A percentile compares a stretch with the other conserved stretches of the same genome.
Evolutionary conservation across 2,329 filamentous ascomycete genomes (phyloP).

Genomic region (Fusarium sp.): DNA sequence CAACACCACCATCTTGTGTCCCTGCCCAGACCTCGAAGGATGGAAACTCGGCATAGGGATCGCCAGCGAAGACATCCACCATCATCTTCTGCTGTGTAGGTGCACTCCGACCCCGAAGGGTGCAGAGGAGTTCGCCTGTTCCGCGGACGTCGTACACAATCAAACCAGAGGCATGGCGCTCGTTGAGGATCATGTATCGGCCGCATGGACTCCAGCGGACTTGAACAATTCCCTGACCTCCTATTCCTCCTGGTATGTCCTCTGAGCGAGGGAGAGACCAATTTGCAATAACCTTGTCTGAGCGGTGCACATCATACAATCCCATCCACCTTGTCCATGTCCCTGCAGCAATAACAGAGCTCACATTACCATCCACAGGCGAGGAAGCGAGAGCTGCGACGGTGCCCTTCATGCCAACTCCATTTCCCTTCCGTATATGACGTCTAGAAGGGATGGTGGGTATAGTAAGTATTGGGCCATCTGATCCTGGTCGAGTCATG

Average conservation of each 20-base stretch:
- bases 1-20: conserved; percentile 61
- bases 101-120: conserved; percentile 60
- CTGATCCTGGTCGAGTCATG: conserved; percentile 59
- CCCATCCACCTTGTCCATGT: conserved; percentile 72
- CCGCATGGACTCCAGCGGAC: conserved; percentile 70
- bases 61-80: conserved; percentile 63
- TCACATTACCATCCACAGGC: conserved; percentile 45
- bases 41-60: conserved; percentile 40
- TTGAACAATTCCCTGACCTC: conserved; percentile 71
- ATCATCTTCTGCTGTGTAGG: conserved; percentile 64
- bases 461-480: conserved; percentile 62
- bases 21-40: conserved; percentile 73
- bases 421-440: conserved; percentile 67
- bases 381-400: conserved; percentile 65
- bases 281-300: conserved; percentile 63
- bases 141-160: conserved; percentile 72
- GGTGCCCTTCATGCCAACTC: conserved; percentile 71
- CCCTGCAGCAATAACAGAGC: conserved; percentile 64
- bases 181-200: conserved; percentile 69
- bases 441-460: conserved; percentile 70
- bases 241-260: conserved; percentile 66
- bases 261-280: conserved; percentile 70
- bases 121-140: conserved; percentile 64
- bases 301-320: conserved; percentile 67
- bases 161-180: conserved; percentile 64